Conservation (phyloP, 768 basidiomycete genomes). For the Rhodotorula toruloides region DNA sequence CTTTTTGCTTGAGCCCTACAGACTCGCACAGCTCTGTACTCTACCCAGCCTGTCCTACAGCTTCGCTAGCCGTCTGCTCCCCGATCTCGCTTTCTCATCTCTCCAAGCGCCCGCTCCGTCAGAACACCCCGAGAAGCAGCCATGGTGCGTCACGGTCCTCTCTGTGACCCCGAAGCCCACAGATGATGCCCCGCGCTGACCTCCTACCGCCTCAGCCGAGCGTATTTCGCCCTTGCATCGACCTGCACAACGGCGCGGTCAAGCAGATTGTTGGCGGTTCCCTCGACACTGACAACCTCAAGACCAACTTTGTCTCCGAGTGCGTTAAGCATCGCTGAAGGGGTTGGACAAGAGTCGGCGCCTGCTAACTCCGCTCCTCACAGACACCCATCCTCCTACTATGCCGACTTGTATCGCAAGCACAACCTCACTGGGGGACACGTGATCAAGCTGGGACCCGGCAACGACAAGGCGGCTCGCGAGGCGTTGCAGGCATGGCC, state of each 20-base stretch:
- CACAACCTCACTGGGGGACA: conserved; percentile 77
- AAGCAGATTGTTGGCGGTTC: conserved; percentile 98
- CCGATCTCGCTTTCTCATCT: too few relatives aligned
- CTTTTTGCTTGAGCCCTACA: too few relatives aligned
- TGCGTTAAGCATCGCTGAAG: too few relatives aligned
- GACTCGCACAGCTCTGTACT: too few relatives aligned
- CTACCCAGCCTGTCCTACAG: too few relatives aligned
- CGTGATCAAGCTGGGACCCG: conserved; percentile 88
- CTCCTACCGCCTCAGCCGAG: not conserved
- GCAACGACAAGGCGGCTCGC: conserved; percentile 81
- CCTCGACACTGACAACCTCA: conserved; percentile 65
- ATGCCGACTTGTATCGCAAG: conserved; percentile 67
- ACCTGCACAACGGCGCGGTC: conserved; percentile 89
- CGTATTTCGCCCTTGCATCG: conserved; percentile 85
- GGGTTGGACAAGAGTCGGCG: too few relatives aligned
- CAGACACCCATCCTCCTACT: conserved; percentile 62
- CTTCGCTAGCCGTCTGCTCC: too few relatives aligned
- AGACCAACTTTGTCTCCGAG: conserved; percentile 90
- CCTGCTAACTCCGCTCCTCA: not conserved
- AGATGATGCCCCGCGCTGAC: too few relatives aligned
- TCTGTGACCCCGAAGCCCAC: too few relatives aligned
- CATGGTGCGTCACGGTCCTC: too few relatives aligned
- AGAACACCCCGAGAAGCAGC: too few relatives aligned
- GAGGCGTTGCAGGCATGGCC: conserved; percentile 81
- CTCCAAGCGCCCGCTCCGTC: too few relatives aligned